phyloP scores from a whole-genome alignment of 768 basidiomycete species.

The Lactarius sp. region DNA sequence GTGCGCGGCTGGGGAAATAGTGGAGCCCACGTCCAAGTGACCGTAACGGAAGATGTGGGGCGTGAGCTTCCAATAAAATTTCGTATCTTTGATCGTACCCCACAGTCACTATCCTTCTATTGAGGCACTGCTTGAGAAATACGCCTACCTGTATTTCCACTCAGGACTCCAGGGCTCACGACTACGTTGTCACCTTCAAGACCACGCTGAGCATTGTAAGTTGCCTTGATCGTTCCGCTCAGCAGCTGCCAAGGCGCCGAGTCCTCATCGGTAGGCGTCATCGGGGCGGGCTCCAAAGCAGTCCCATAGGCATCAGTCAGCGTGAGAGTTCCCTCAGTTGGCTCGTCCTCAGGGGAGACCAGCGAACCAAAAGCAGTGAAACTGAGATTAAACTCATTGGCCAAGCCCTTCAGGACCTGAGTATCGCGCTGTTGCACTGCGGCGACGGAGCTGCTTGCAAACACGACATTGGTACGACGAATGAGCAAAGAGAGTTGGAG shows the following conservation, averaged over 20 bases:
- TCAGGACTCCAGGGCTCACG: constrained; percentile 39
- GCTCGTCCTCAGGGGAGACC: constrained; percentile 26
- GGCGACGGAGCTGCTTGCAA: constrained; percentile 31
- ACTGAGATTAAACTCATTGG: constrained; percentile 38
- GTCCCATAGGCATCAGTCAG: constrained; percentile 36
- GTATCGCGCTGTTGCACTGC: constrained; percentile 33
- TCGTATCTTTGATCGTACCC: constrained; percentile 17
- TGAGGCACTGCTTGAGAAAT: background rate
- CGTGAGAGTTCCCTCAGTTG: constrained; percentile 36
- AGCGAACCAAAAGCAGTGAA: constrained; percentile 39
- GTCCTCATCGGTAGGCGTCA: constrained; percentile 36
- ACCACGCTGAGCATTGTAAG: constrained; percentile 33
- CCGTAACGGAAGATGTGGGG: constrained; percentile 23
- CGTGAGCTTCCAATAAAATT: constrained; percentile 22
- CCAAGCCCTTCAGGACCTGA: constrained; percentile 29
- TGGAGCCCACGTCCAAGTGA: constrained; percentile 24
- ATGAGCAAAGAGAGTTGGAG: background rate
- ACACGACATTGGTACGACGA: background rate
- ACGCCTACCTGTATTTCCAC: constrained; percentile 35
- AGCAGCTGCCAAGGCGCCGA: constrained; percentile 37
- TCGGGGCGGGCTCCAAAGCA: constrained; percentile 39
- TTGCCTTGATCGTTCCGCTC: constrained; percentile 41
- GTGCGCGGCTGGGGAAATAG: constrained; percentile 15
- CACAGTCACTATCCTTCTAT: background rate
- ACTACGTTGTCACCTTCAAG: constrained; percentile 29